A percentile compares a stretch with the other conserved stretches of the same genome.
Conservation (phyloP, 2,329 filamentous ascomycete species). For the Colletotrichum tropicicola region DNA sequence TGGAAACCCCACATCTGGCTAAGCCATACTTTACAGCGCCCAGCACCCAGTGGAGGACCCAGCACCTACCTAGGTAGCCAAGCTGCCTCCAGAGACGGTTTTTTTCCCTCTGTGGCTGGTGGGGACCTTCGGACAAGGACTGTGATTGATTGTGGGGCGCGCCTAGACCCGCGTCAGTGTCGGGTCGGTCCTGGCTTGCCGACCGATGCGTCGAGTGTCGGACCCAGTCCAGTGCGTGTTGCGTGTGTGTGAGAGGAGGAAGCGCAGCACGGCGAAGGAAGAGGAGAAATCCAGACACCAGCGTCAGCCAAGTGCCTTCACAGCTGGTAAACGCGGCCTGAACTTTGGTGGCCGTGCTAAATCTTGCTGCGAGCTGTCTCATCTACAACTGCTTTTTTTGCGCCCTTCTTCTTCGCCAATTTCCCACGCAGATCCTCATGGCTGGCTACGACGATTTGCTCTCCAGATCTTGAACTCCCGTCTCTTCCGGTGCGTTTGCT, state of each 20-base stretch:
- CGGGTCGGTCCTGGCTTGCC: constrained; percentile 16
- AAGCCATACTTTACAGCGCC: constrained; percentile 16
- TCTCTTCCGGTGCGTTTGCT: neutral
- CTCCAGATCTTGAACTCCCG: neutral
- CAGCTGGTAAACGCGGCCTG: neutral
- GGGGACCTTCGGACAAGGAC: neutral
- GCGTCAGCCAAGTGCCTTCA: constrained; percentile 19
- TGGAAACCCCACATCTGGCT: constrained; percentile 6
- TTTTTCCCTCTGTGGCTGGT: too few relatives aligned
- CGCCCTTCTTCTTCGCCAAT: neutral
- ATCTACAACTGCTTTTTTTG: neutral
- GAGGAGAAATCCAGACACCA: constrained; percentile 1
- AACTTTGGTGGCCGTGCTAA: neutral
- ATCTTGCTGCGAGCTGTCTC: neutral
- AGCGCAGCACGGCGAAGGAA: neutral
- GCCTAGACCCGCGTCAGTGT: constrained; percentile 20
- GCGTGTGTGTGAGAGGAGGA: neutral
- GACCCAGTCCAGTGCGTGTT: constrained; percentile 8
- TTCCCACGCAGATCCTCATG: constrained; percentile 26
- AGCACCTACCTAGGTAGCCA: neutral
- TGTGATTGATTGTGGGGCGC: constrained; percentile 18
- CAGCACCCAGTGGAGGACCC: neutral
- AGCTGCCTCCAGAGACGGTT: too few relatives aligned
- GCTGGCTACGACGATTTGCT: constrained; percentile 21
- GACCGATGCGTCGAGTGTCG: constrained; percentile 21